phyloP scores from a whole-genome alignment of 805 yeast genomes.

The Pichia membranifaciens region DNA sequence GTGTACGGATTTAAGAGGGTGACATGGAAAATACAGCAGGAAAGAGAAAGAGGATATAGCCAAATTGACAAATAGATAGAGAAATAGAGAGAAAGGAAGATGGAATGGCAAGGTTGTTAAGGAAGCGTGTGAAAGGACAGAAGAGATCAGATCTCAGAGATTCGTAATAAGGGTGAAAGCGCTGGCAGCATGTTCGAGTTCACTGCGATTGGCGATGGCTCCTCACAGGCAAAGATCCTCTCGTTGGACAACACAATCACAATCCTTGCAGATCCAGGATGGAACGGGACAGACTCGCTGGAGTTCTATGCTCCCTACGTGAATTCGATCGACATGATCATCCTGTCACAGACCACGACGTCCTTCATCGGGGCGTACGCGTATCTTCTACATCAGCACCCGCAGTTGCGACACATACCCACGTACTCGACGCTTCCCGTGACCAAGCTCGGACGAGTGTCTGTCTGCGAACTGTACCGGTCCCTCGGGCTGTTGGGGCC shows the following conservation, averaged over 20 bases:
- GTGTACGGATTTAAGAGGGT: background rate
- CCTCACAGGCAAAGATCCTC: constrained; percentile 35
- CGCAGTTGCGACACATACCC: constrained; percentile 58
- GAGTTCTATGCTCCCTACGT: constrained; percentile 10
- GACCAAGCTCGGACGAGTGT: constrained; percentile 73
- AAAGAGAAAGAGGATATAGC: background rate
- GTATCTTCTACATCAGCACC: constrained; percentile 52
- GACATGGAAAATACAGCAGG: background rate
- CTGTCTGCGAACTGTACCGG: constrained; percentile 79
- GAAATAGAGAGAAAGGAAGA: too few species aligned
- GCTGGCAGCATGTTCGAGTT: constrained; percentile 23
- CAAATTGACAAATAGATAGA: background rate
- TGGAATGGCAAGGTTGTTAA: too few species aligned
- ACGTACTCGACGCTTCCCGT: constrained; percentile 90
- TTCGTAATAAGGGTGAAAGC: background rate
- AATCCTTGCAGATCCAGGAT: constrained; percentile 66
- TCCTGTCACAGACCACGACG: constrained; percentile 83
- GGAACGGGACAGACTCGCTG: constrained; percentile 45
- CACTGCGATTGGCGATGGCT: constrained; percentile 18
- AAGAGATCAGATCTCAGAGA: background rate
- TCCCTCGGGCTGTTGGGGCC: constrained; percentile 75
- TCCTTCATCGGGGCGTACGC: constrained; percentile 78
- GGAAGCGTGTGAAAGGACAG: too few species aligned
- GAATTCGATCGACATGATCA: constrained; percentile 51
- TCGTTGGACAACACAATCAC: constrained; percentile 50